Base-by-base conservation (phyloP, 345 rosid species). In the Cardamine occulta region DNA sequence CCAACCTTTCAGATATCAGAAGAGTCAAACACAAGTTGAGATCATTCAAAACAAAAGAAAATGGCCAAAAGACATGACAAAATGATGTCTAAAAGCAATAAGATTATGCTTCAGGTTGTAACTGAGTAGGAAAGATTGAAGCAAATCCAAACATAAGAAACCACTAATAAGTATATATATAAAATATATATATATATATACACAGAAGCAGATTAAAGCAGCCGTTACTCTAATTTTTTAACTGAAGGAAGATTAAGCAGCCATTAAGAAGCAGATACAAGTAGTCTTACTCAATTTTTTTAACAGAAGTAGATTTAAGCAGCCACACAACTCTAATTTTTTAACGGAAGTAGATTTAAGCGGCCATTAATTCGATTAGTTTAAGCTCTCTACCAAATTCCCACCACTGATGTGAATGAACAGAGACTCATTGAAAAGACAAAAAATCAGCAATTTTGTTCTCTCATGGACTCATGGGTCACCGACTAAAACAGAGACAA, bases 81-180 rank as follows among this genome's bases (percentile, higher is more conserved):
- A 60, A 53, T 67, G 74, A 78, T 73, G 81, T 73, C 78, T 73
- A 26, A 52, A 73, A 60, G 34, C 54, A 73, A 21, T 65, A 57
- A 48, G 18, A 18, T 1, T 35, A 29, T 51, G 37, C 21, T 8
- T 23, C 77, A 59, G 74, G 81, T 72, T 17, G 74, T 61, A 72
- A 45, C 80, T 48, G 55, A 70, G 72, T n/a, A 72, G 7, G 69
- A 40, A n/a, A 54, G 6, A 31, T 29, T 23, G 26, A 57, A 78
- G 5, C 39, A 61, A 76, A 69, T 70, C 80, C 80, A 76, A 76
- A 70, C 75, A 63, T 57, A 69, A 63, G 70, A 76, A 69, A 69
- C 69, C 51, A 69, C 70, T 44, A 40, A 40, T 2, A 32, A 52
- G 70, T 17, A 15, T n/a, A 62, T 62, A 69, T 31, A 6, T 4